These are phyloP conservation scores for Colletotrichum sp. DNA, from an alignment of 2,329 filamentous ascomycete genomes.

Conservation along the genomic window DNA sequence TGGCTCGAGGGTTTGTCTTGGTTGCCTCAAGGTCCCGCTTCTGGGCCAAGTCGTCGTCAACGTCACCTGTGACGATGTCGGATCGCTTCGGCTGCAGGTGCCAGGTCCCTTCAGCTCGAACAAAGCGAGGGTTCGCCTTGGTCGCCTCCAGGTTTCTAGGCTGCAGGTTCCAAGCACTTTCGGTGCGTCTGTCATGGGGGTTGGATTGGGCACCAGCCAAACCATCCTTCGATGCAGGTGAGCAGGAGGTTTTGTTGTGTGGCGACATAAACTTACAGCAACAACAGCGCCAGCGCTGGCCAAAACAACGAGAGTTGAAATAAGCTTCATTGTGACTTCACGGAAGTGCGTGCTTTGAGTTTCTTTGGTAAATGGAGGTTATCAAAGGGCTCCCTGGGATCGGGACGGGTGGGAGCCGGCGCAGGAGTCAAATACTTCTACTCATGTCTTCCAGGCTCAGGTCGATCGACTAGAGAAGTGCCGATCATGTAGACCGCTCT, in stretches of 20 bases:
- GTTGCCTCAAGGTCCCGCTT: background rate
- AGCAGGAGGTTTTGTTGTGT: background rate
- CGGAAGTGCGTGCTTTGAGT: background rate
- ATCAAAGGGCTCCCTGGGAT: background rate
- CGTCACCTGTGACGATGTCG: background rate
- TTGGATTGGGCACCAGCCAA: background rate
- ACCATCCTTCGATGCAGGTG: background rate
- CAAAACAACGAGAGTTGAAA: background rate
- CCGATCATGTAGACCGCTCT: background rate
- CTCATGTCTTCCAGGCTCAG: background rate
- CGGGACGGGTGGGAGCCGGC: background rate
- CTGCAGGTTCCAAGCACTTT: background rate
- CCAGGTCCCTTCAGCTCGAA: background rate
- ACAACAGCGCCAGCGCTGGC: background rate
- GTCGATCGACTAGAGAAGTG: background rate
- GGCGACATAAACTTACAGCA: background rate
- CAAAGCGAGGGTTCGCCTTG: background rate
- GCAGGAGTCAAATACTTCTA: background rate
- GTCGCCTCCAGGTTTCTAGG: background rate
- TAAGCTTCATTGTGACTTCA: background rate
- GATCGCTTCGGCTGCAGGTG: background rate
- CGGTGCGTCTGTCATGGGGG: background rate
- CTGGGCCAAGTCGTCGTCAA: rapidly evolving
- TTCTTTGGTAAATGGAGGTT: background rate
- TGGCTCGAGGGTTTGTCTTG: background rate